Evolutionary conservation across 2,329 filamentous ascomycete species (phyloP).

Genomic region (Arthroderma sp.): DNA sequence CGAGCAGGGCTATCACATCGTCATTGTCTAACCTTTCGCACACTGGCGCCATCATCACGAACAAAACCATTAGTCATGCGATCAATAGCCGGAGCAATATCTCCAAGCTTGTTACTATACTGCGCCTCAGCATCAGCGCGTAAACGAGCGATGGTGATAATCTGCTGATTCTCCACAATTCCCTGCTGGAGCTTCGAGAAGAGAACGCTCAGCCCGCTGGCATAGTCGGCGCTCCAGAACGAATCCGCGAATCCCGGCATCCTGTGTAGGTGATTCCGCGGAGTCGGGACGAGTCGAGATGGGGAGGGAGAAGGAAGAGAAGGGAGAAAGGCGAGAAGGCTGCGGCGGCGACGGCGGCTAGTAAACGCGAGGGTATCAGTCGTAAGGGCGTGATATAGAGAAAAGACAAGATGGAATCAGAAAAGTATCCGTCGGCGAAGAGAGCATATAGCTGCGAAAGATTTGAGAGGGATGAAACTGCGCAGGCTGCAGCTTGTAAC

Average conservation of each 20-base stretch:
- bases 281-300: conserved; percentile 2
- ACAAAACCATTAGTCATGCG: conserved; percentile 68
- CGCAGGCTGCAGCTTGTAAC: no score
- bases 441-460: no score
- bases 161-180: conserved; percentile 85
- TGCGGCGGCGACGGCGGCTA: background rate
- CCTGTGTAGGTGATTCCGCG: conserved; percentile 19
- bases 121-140: conserved; percentile 89
- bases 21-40: conserved; percentile 61
- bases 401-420: background rate
- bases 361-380: background rate
- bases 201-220: conserved; percentile 83
- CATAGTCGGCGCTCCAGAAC: conserved; percentile 97
- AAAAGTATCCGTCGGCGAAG: no score
- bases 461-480: no score
- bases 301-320: background rate
- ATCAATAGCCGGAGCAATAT: conserved; percentile 72
- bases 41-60: conserved; percentile 87
- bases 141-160: conserved; percentile 81
- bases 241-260: conserved; percentile 90
- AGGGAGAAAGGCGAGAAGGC: background rate
- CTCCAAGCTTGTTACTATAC: conserved; percentile 67
- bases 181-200: conserved; percentile 97
- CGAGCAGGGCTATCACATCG: background rate
- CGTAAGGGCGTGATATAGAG: conserved; percentile 3